Percentiles rank a stretch among this genome's conserved stretches.
phyloP scores from a whole-genome alignment of 345 rosid species.

The Syzygium aromaticum region DNA sequence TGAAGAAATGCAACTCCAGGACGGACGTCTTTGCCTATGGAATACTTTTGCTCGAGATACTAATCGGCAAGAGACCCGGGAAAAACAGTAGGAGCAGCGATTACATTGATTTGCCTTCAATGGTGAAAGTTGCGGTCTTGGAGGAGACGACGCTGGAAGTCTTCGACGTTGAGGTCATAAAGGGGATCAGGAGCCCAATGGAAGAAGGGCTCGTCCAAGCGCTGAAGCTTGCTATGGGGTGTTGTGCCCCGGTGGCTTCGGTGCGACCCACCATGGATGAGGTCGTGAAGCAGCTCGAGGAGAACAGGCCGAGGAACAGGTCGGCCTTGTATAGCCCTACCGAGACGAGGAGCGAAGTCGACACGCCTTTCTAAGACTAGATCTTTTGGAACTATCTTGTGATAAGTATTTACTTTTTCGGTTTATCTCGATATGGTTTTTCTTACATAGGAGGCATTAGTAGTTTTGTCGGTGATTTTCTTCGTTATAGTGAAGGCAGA shows the following conservation, averaged over 20 bases:
- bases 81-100: conserved; percentile 55
- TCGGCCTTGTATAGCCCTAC: conserved; percentile 92
- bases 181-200: conserved; percentile 88
- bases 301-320: conserved; percentile 91
- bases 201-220: conserved; percentile 97
- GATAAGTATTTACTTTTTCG: not conserved
- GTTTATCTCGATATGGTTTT: conserved; percentile 2
- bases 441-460: not conserved
- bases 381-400: not conserved
- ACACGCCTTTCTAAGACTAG: conserved; percentile 59
- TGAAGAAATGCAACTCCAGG: conserved; percentile 91
- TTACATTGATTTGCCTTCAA: conserved; percentile 71
- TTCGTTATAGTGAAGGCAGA: not conserved
- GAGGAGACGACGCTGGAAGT: conserved; percentile 98
- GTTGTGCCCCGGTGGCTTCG: conserved; percentile 89
- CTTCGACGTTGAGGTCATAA: conserved; percentile 75
- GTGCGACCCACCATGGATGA: conserved; percentile 96
- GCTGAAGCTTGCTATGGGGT: conserved; percentile 96
- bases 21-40: conserved; percentile 95
- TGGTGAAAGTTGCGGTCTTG: conserved; percentile 87
- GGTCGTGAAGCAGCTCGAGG: conserved; percentile 92
- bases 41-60: conserved; percentile 75
- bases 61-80: conserved; percentile 91
- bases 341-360: conserved; percentile 79
- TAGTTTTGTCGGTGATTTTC: conserved; percentile 4